Evolutionary conservation across 768 basidiomycete species (phyloP), one percentile per base, ranked within the genome.

Genomic region (Mycena galericulata): DNA sequence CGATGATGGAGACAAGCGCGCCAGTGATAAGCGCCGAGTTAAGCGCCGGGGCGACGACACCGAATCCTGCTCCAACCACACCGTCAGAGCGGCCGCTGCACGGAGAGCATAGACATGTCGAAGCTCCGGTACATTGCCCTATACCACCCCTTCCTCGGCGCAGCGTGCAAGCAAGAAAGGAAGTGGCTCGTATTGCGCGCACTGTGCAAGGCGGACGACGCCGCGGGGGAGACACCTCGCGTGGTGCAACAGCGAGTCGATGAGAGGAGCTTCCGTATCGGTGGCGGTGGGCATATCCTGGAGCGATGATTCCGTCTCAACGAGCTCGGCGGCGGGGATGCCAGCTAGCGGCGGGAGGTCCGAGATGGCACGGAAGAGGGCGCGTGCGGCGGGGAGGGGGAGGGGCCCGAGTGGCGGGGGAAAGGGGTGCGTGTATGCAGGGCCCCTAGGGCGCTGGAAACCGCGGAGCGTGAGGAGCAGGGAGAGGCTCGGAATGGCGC

Each of bases 101-200:
- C n/a, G n/a, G n/a, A n/a, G n/a, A n/a, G n/a, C n/a, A n/a, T n/a
- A n/a, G n/a, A n/a, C n/a, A n/a, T n/a, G n/a, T n/a, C n/a, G n/a
- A n/a, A n/a, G n/a, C n/a, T n/a, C n/a, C n/a, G n/a, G n/a, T n/a
- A n/a, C n/a, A n/a, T n/a, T n/a, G 4, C 17, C 14, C 38, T 24
- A 43, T 20, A 38, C 46, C 10, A 24, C 27, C 18, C n/a, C 53
- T 30, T 50, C 69, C 27, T 71, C 65, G n/a, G 49, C 51, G 29
- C 49, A 71, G 27, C 54, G 22, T 14, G 53, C 69, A 1, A 62
- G 58, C 27, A 70, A 32, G 47, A 70, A 70, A 41, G 63, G 24
- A 11, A 70, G 38, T 6, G 69, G 69, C 59, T 65, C 69, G 40
- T 70, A 70, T 47, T 70, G 69, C 4, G 69, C 69, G 14, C 51